Evolutionary conservation across 169 alveolate genomes (phyloP).

Genomic region (Eimeria maxima): DNA sequence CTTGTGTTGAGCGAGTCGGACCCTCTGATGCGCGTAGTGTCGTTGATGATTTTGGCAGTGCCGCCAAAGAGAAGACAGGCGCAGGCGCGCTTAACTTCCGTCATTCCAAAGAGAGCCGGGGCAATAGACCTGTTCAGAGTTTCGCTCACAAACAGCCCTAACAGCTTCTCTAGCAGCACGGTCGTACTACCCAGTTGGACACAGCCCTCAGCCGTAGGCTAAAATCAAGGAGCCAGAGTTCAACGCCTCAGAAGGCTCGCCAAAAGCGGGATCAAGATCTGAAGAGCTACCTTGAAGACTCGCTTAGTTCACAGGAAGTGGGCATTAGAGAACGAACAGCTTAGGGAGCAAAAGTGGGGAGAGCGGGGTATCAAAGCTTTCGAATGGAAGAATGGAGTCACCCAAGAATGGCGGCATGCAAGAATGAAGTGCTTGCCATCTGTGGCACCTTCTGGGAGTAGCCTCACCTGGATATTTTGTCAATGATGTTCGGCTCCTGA

Average conservation of each 20-base stretch:
- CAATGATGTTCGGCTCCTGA: slow-evolving; percentile 90
- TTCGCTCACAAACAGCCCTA: not conserved
- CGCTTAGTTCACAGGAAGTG: not conserved
- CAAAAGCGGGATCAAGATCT: not conserved
- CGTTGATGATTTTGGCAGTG: slow-evolving; percentile 97
- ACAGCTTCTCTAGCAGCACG: not conserved
- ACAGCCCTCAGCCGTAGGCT: not conserved
- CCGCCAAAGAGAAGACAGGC: slow-evolving; percentile 99
- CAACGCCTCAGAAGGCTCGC: not conserved
- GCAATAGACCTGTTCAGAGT: slow-evolving; percentile 94
- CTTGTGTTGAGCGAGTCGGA: slow-evolving; percentile 82
- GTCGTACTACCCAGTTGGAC: not conserved
- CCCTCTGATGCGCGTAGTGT: slow-evolving; percentile 98
- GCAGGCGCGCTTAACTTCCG: slow-evolving; percentile 98
- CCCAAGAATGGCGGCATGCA: not conserved
- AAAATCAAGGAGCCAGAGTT: not conserved
- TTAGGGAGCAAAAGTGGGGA: not conserved
- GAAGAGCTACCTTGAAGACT: not conserved
- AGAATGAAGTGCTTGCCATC: not conserved
- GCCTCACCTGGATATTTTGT: slow-evolving; percentile 93
- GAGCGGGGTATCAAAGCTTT: not conserved
- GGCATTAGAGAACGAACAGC: not conserved
- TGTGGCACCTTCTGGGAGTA: not conserved
- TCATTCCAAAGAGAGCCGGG: slow-evolving; percentile 98
- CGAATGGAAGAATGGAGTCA: not conserved